Evolutionary conservation across 805 yeast species (phyloP).

Genomic region (Torulaspora indica): DNA sequence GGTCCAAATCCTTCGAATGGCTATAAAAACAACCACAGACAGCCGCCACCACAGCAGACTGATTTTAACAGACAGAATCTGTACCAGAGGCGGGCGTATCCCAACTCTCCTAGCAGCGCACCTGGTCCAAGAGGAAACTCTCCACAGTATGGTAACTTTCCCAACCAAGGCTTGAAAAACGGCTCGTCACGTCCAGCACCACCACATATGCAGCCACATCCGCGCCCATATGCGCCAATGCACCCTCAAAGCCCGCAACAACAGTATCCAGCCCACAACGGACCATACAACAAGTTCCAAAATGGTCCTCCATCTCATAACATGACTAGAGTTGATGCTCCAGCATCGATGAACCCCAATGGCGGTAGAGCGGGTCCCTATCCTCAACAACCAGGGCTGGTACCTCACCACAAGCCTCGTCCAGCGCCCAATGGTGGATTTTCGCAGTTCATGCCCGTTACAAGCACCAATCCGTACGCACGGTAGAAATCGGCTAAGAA

Average conservation of each 20-base stretch:
- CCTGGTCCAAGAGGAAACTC: constrained; percentile 1
- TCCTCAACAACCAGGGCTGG: constrained; percentile 5
- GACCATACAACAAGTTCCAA: constrained; percentile 5
- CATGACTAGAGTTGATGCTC: constrained; percentile 4
- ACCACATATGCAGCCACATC: constrained; percentile 10
- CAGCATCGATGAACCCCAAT: constrained; percentile 8
- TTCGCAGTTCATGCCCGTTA: constrained; percentile 34
- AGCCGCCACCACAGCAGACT: constrained; percentile 4
- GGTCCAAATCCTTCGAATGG: not conserved
- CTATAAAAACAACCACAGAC: not conserved
- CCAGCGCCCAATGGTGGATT: constrained; percentile 27
- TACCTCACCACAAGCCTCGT: constrained; percentile 12
- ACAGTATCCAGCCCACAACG: constrained; percentile 6
- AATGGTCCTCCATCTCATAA: constrained; percentile 11
- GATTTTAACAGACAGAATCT: not conserved
- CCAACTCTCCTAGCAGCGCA: constrained; percentile 1
- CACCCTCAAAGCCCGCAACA: constrained; percentile 7
- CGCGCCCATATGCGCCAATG: constrained; percentile 7
- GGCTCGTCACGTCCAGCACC: constrained; percentile 4
- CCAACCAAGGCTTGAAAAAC: constrained; percentile 1
- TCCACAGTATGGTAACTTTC: constrained; percentile 7
- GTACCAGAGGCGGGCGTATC: constrained; percentile 2
- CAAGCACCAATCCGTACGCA: constrained; percentile 30
- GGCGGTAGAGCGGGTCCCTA: constrained; percentile 17
- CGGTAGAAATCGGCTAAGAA: constrained; percentile 2